Conservation (phyloP, 495 filamentous ascomycete species). For the Talaromyces nanjingensis region DNA sequence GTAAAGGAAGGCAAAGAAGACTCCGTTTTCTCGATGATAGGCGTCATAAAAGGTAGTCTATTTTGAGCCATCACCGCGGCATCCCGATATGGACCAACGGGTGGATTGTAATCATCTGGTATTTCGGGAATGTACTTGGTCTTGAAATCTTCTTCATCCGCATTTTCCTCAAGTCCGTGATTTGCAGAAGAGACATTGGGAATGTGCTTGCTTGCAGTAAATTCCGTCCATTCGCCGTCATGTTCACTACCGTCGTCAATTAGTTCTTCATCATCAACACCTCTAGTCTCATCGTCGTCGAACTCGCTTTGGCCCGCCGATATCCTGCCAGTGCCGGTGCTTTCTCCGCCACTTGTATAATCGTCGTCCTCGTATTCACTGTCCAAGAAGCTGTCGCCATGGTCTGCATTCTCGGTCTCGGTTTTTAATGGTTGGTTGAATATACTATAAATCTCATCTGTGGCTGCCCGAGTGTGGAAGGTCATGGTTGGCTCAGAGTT, state of each 20-base stretch:
- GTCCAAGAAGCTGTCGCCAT: slow-evolving; percentile 34
- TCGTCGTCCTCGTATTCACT: slow-evolving; percentile 65
- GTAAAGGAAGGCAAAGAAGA: slow-evolving; percentile 65
- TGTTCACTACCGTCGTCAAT: slow-evolving; percentile 44
- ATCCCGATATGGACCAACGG: slow-evolving; percentile 68
- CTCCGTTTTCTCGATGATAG: slow-evolving; percentile 93
- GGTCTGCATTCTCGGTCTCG: slow-evolving; percentile 28
- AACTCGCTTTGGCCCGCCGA: slow-evolving; percentile 58
- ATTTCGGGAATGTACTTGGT: slow-evolving; percentile 57
- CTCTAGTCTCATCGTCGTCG: slow-evolving; percentile 50
- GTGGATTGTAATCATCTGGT: slow-evolving; percentile 76
- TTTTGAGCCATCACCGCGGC: slow-evolving; percentile 71
- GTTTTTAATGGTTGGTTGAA: slow-evolving; percentile 85
- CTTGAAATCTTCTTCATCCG: slow-evolving; percentile 18
- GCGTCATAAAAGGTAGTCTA: slow-evolving; percentile 94
- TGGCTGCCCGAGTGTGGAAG: slow-evolving; percentile 87
- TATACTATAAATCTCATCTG: slow-evolving; percentile 93
- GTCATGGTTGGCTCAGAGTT: slow-evolving; percentile 89
- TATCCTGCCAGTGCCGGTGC: slow-evolving; percentile 65
- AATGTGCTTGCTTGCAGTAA: slow-evolving; percentile 66
- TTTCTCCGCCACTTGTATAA: slow-evolving; percentile 77
- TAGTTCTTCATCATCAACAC: slow-evolving; percentile 16
- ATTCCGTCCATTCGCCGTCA: slow-evolving; percentile 76
- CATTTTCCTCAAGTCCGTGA: slow-evolving; percentile 31
- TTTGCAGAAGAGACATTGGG: slow-evolving; percentile 33